Base-by-base conservation (phyloP, 1,284 basidiomycete genomes). In the Cystobasidium pallidum region DNA sequence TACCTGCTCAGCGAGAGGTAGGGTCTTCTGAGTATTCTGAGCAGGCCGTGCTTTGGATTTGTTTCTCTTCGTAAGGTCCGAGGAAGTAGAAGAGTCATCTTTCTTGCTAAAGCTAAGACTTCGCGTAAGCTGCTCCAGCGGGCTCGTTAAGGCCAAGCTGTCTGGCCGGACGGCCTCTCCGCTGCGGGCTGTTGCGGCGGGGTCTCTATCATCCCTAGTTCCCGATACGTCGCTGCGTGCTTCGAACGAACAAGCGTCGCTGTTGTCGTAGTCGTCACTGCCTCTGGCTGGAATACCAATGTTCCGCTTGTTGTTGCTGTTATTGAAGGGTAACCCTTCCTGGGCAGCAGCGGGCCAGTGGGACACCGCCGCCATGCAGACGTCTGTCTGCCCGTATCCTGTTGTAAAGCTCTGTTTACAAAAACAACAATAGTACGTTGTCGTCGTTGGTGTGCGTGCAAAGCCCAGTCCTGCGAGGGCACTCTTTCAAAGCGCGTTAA, bases 331-430 rank as follows among this genome's bases (percentile, higher is more conserved):
- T 7, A n/a, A 34, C 6, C 54, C 54, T 10, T 32, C 15, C 3
- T 34, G 54, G 32, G 30, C 54, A 36, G 54, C 54, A 57, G 54
- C 54, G 36, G 30, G 30, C 30, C 28, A 36, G 11, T n/a, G 30
- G 3, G 54, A 57, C 30, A 57, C 54, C 15, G 54, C 54, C 54
- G 54, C 54, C 54, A 57, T 57, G 19, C 54, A 57, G 54, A 36
- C 54, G 54, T 57, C 6, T 36, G 54, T 36, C 28, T 57, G 32
- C 28, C 26, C 51, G 76, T 78, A 78, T 66, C 78, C 80, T 57
- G 78, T 84, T 79, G 81, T 81, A 45, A 78, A 86, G 52, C 83
- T 84, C 30, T 76, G 79, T 34, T 17, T 11, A 36, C 28, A 32
- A 28, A n/a, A n/a, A n/a, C n/a, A n/a, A n/a, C n/a, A n/a, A n/a